phyloP scores from a whole-genome alignment of 75 land plant genomes.

The Pinus taeda region DNA sequence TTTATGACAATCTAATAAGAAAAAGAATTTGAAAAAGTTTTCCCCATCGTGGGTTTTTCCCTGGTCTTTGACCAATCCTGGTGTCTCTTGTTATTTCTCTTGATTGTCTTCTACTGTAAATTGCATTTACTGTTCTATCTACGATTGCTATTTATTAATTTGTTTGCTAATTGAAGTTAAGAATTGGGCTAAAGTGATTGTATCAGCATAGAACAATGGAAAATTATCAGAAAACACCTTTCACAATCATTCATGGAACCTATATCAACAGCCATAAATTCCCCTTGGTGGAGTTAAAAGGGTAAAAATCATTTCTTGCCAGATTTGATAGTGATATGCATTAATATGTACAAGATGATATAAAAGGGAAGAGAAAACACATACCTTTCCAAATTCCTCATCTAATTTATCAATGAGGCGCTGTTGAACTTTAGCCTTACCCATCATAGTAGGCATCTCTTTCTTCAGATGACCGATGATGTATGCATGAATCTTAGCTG shows the following conservation, averaged over 20 bases:
- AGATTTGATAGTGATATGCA: background rate
- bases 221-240: background rate
- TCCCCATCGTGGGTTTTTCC: no score
- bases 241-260: background rate
- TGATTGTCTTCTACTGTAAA: no score
- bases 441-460: constrained; percentile 98
- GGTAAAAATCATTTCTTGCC: background rate
- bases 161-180: no score
- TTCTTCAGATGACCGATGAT: constrained; percentile 92
- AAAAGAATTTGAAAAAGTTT: no score
- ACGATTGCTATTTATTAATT: no score
- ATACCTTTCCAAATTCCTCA: constrained; percentile 88
- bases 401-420: constrained; percentile 82
- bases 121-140: no score
- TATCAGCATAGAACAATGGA: no score
- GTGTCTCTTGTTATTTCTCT: no score
- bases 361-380: background rate
- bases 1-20: no score
- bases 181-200: no score
- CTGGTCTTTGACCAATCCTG: no score
- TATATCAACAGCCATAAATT: background rate
- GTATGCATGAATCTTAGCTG: constrained; percentile 92
- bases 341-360: background rate
- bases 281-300: background rate
- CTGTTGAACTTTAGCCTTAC: constrained; percentile 87